Evolutionary conservation across 345 rosid species (phyloP).

Genomic region (Euphorbia peplus): DNA sequence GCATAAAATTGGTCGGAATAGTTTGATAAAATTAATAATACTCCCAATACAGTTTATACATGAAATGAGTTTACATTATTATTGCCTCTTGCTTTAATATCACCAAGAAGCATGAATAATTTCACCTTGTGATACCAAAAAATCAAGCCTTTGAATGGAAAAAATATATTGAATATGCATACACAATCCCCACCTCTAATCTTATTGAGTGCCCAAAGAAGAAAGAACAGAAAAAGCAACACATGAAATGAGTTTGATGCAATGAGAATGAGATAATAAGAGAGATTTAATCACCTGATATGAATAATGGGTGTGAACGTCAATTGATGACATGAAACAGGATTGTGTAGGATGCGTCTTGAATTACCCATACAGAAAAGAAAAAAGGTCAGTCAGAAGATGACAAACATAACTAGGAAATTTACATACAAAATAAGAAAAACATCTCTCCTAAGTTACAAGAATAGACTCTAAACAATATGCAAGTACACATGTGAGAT

Average conservation of each 20-base stretch:
- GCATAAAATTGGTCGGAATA: neutral
- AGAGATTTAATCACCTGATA: conserved; percentile 61
- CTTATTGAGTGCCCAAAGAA: neutral
- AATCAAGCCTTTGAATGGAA: neutral
- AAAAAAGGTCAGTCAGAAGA: conserved; percentile 10
- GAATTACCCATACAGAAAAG: conserved; percentile 17
- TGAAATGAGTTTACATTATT: neutral
- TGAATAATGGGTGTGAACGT: conserved; percentile 96
- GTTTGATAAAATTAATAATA: neutral
- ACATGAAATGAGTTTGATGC: neutral
- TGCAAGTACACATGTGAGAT: neutral
- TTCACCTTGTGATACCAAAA: neutral
- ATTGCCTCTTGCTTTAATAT: neutral
- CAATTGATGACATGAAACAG: conserved; percentile 98
- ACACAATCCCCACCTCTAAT: neutral
- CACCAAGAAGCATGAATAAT: neutral
- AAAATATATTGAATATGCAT: neutral
- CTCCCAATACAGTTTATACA: neutral
- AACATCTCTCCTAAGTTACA: conserved; percentile 1
- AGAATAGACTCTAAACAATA: conserved; percentile 5
- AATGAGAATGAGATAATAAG: conserved; percentile 1
- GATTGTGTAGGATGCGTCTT: conserved; percentile 99
- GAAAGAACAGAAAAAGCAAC: neutral
- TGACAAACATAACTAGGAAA: neutral
- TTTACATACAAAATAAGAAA: neutral